These are phyloP conservation scores for Agrostemma githago DNA, from an alignment of 148 eudicot genomes.

Conservation along the genomic window DNA sequence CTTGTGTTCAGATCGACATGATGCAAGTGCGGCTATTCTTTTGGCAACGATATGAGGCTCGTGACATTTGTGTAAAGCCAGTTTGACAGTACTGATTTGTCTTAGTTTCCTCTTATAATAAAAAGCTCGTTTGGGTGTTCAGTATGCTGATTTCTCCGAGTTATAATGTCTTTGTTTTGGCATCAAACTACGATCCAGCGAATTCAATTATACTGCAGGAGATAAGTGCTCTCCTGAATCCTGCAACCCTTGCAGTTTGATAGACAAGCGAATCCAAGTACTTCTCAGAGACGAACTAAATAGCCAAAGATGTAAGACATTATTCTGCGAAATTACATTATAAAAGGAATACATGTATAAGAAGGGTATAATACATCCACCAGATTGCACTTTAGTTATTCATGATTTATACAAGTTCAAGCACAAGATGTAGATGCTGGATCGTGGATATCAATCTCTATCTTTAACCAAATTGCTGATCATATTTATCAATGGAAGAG, in stretches of 20 bases:
- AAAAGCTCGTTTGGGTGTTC: neutral
- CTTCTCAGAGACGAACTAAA: neutral
- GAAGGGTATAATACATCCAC: conserved; percentile 21
- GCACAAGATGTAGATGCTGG: conserved; percentile 1
- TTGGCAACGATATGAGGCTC: neutral
- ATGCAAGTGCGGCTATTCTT: neutral
- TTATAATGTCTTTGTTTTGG: too few relatives aligned
- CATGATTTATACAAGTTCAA: conserved; percentile 19
- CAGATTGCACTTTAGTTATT: conserved; percentile 8
- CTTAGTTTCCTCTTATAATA: neutral
- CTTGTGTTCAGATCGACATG: neutral
- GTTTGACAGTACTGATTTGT: neutral
- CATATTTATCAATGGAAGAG: conserved; percentile 82
- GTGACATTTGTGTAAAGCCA: neutral
- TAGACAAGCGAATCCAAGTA: neutral
- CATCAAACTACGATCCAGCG: too few relatives aligned
- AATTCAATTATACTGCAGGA: too few relatives aligned
- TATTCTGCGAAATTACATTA: neutral
- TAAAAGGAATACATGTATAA: conserved; percentile 10
- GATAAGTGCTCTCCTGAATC: too few relatives aligned
- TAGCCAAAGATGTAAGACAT: neutral
- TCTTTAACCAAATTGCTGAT: conserved; percentile 66
- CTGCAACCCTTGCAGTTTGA: too few relatives aligned
- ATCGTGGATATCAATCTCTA: conserved; percentile 36
- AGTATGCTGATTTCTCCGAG: neutral